Conservation (phyloP, 176 grass and related monocot species). For the Poa pratensis region DNA sequence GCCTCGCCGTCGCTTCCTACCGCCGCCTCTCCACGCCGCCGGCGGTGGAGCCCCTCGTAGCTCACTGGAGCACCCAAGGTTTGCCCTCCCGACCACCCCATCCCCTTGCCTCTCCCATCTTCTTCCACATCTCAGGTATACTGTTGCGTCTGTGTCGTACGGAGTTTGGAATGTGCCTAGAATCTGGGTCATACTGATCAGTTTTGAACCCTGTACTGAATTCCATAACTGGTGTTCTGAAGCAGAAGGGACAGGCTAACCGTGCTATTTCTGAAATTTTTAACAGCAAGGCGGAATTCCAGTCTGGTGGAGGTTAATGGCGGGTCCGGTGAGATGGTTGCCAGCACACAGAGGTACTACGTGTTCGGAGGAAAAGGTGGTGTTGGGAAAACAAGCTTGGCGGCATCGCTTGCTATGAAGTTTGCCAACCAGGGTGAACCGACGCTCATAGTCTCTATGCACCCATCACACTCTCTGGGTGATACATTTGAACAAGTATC, state of each 20-base stretch:
- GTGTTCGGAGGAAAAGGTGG: constrained; percentile 59
- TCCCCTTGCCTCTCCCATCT: background rate
- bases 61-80: constrained; percentile 24
- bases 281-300: constrained; percentile 31
- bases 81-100: background rate
- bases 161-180: background rate
- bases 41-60: constrained; percentile 2
- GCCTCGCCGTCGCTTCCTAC: constrained; percentile 15
- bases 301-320: constrained; percentile 40
- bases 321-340: constrained; percentile 43
- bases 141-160: background rate
- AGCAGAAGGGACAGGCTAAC: constrained; percentile 10
- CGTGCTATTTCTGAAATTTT: constrained; percentile 15
- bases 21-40: background rate
- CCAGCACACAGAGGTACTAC: constrained; percentile 32
- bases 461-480: constrained; percentile 38
- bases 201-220: constrained; percentile 9
- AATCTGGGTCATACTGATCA: background rate
- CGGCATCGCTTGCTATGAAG: constrained; percentile 50
- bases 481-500: constrained; percentile 57
- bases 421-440: constrained; percentile 48
- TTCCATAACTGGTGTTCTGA: constrained; percentile 21
- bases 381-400: constrained; percentile 58
- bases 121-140: background rate
- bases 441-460: constrained; percentile 50